These are phyloP conservation scores for Fusarium lyarnte DNA, from an alignment of 2,329 filamentous ascomycete species.

Conservation along the genomic window DNA sequence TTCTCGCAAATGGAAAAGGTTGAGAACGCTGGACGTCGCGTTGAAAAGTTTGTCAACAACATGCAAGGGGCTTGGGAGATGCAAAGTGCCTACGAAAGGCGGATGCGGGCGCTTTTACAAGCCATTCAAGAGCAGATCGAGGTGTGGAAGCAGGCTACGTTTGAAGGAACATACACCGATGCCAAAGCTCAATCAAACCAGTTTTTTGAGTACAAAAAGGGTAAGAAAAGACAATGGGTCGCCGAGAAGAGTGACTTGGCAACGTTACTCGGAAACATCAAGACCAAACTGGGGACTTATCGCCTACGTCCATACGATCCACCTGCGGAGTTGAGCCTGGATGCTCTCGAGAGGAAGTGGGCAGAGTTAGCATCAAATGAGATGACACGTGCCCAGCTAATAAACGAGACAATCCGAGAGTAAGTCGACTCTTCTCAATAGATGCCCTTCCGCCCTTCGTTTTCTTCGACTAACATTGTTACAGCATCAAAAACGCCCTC, in stretches of 20 bases:
- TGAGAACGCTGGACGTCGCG: constrained; percentile 93
- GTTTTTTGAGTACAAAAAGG: constrained; percentile 90
- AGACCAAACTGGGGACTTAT: constrained; percentile 97
- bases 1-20: constrained; percentile 99
- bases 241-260: constrained; percentile 97
- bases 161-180: constrained; percentile 91
- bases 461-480: constrained; percentile 42
- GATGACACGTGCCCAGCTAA: constrained; percentile 87
- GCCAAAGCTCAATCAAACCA: constrained; percentile 86
- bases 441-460: neutral
- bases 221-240: constrained; percentile 93
- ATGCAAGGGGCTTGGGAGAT: constrained; percentile 99
- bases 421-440: constrained; percentile 53
- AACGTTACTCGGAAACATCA: constrained; percentile 95
- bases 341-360: constrained; percentile 87
- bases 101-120: constrained; percentile 84
- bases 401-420: constrained; percentile 98
- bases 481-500: constrained; percentile 91
- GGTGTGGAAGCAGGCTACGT: constrained; percentile 80
- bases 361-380: constrained; percentile 80
- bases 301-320: constrained; percentile 90
- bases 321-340: constrained; percentile 82
- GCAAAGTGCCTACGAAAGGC: constrained; percentile 93
- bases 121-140: constrained; percentile 78
- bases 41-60: constrained; percentile 98